Percentiles rank a stretch among this genome's conserved stretches.
Evolutionary conservation across 352 stramenopile genomes (phyloP).

Genomic region (Pythium myriotylum): DNA sequence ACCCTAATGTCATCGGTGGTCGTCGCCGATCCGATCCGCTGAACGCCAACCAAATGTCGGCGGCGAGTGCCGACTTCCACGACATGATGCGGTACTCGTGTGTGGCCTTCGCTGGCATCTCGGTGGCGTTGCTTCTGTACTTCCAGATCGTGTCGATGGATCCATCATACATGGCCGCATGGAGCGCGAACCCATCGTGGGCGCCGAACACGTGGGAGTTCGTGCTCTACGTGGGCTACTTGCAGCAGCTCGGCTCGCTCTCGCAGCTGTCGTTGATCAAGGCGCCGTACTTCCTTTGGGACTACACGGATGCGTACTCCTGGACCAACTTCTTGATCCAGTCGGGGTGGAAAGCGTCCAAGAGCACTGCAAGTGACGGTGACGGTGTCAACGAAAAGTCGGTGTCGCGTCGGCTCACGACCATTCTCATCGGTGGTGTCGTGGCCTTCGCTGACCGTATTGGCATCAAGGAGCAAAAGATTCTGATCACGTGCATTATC

Average conservation of each 20-base stretch:
- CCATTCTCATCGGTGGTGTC: slow-evolving; percentile 51
- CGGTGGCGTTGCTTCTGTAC: slow-evolving; percentile 61
- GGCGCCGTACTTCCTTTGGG: slow-evolving; percentile 66
- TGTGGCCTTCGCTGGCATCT: slow-evolving; percentile 61
- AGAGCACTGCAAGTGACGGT: slow-evolving; percentile 16
- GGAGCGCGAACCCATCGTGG: slow-evolving; percentile 43
- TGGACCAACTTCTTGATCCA: slow-evolving; percentile 71
- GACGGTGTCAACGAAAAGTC: slow-evolving; percentile 11
- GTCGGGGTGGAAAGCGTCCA: slow-evolving; percentile 2
- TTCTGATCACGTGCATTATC: slow-evolving; percentile 39
- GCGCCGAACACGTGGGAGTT: slow-evolving; percentile 82
- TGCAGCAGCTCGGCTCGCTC: slow-evolving; percentile 59
- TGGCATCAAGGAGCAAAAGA: slow-evolving; percentile 46
- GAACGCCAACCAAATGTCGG: slow-evolving; percentile 47
- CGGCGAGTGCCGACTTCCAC: slow-evolving; percentile 49
- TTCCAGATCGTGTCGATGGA: slow-evolving; percentile 71
- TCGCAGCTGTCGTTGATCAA: slow-evolving; percentile 71
- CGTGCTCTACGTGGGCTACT: slow-evolving; percentile 47
- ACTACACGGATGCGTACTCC: slow-evolving; percentile 70
- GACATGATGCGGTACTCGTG: slow-evolving; percentile 62
- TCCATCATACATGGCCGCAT: slow-evolving; percentile 32
- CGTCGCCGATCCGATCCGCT: slow-evolving; percentile 53
- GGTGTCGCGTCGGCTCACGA: slow-evolving; percentile 42
- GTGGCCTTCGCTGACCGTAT: slow-evolving; percentile 64
- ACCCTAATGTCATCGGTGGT: slow-evolving; percentile 58